Evolutionary conservation across 305 asterid genomes (phyloP), one percentile per base, ranked within the genome.

Genomic region (Coffea humblotiana): DNA sequence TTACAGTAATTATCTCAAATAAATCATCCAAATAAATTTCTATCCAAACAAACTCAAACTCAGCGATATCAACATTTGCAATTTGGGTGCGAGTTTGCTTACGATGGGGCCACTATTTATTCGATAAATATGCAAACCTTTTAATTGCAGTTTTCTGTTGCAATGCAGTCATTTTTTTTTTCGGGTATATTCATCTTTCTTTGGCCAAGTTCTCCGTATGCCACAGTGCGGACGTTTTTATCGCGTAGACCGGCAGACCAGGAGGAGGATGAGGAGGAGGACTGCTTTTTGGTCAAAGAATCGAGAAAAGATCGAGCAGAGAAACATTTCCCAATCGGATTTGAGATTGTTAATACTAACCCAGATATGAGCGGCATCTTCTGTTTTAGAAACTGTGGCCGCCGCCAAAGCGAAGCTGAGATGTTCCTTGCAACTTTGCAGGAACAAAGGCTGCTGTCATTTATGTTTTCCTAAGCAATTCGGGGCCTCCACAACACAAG

Each of bases 351-450:
- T 37, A 15, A 45, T 54, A 52, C 32, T 29, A 29, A 29, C 32
- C 32, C 49, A 54, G 71, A 65, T 13, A 15, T 0, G 45, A 68
- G 74, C 67, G 25, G 58, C 43, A 61, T 61, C 58, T 79, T 71
- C 35, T 47, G 51, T 10, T 7, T 64, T 70, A 75, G 71, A 79
- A 77, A 73, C 70, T 43, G 73, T 71, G 80, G 85, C 82, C 71
- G 83, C 81, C 83, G 80, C 79, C 76, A 78, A 84, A 9, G 76
- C 63, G 79, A 47, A 73, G 56, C 78, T 32, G 47, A 43, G 64
- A 21, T 65, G 60, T 60, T 70, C 74, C 79, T 77, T 29, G 18
- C 40, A 47, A 58, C 67, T 73, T 45, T 58, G 56, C 45, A 67
- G 29, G 75, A 40, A 45, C n/a, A n/a, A 71, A 70, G 63, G 58